These are phyloP conservation scores for Entoloma clypeatum DNA, from an alignment of 1,284 basidiomycete genomes.

Conservation along the genomic window DNA sequence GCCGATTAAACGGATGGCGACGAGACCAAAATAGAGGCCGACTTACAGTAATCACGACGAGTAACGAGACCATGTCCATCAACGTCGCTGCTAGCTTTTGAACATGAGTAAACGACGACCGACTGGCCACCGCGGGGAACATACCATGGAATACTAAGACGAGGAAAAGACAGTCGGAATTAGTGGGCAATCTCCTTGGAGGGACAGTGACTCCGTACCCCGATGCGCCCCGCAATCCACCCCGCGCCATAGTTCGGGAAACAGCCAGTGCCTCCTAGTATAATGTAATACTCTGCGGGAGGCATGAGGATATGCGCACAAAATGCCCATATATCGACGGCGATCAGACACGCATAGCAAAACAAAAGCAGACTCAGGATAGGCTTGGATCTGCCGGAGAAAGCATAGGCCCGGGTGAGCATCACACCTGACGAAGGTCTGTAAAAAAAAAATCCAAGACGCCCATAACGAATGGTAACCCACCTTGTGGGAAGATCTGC, in stretches of 20 bases:
- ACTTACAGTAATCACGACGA: conserved; percentile 30
- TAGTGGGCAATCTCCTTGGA: neutral
- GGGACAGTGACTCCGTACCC: conserved; percentile 27
- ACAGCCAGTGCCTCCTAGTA: conserved; percentile 31
- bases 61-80: conserved; percentile 31
- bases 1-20: neutral
- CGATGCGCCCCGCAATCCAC: conserved; percentile 25
- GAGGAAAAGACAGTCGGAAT: conserved; percentile 1
- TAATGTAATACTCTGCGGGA: conserved; percentile 18
- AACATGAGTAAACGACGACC: conserved; percentile 3
- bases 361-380: conserved; percentile 30
- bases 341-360: conserved; percentile 29
- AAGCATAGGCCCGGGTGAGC: conserved; percentile 36
- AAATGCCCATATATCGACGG: conserved; percentile 34
- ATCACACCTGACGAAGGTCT: conserved; percentile 29
- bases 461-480: too few relatives aligned
- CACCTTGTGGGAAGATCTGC: conserved; percentile 25
- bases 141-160: conserved; percentile 27
- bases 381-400: conserved; percentile 27
- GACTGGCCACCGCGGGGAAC: conserved; percentile 1
- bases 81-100: conserved; percentile 22
- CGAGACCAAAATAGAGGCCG: neutral
- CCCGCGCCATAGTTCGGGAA: conserved; percentile 34
- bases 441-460: neutral
- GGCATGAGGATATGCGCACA: conserved; percentile 22